These are phyloP conservation scores for Dujonia santamariae DNA, from an alignment of 1,139 yeast genomes.

Conservation along the genomic window DNA sequence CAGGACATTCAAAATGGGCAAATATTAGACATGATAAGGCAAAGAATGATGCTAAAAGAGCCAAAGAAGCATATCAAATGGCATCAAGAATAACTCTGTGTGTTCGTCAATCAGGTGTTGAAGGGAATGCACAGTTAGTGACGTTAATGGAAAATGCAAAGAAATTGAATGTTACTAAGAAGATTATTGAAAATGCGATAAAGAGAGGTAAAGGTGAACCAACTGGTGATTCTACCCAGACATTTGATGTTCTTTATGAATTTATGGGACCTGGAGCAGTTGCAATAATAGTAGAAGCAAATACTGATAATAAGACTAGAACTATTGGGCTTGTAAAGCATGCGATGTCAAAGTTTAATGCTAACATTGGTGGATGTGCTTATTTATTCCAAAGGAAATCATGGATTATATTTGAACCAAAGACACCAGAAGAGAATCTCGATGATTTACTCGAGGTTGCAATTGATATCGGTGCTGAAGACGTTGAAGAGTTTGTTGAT, in stretches of 20 bases:
- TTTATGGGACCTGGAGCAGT: constrained; percentile 93
- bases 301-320: constrained; percentile 85
- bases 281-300: constrained; percentile 77
- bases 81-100: constrained; percentile 74
- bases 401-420: constrained; percentile 50
- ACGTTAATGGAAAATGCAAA: constrained; percentile 78
- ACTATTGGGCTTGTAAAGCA: constrained; percentile 75
- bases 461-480: constrained; percentile 83
- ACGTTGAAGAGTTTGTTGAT: constrained; percentile 54
- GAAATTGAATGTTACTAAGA: constrained; percentile 75
- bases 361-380: constrained; percentile 72
- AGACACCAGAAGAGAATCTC: constrained; percentile 37
- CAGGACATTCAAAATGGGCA: constrained; percentile 96
- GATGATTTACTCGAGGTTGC: constrained; percentile 72
- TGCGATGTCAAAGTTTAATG: constrained; percentile 68
- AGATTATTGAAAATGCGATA: constrained; percentile 81
- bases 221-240: constrained; percentile 31
- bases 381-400: constrained; percentile 81
- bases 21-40: constrained; percentile 93
- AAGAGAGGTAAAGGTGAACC: constrained; percentile 73
- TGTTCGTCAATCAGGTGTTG: constrained; percentile 52
- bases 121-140: constrained; percentile 69
- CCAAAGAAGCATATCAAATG: constrained; percentile 66
- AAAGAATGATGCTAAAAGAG: constrained; percentile 79
- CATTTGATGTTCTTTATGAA: constrained; percentile 62